phyloP scores from a whole-genome alignment of 1,284 basidiomycete genomes.

The Trichosporon asahii region DNA sequence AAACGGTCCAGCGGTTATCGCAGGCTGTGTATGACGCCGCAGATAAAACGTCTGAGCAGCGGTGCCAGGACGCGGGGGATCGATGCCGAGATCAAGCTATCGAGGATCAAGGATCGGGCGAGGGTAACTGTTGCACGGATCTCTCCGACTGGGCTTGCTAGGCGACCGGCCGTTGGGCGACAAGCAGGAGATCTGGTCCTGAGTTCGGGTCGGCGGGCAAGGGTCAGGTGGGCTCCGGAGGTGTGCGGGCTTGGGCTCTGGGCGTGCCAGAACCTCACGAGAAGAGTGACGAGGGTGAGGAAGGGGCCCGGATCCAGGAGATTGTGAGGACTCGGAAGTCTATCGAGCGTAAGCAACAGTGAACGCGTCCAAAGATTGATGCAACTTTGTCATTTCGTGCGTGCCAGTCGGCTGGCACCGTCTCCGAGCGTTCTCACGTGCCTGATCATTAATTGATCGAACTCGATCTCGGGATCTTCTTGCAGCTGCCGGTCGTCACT shows the following conservation, averaged over 20 bases:
- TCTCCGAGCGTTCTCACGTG: no score
- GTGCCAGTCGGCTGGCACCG: not conserved
- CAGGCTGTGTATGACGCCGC: not conserved
- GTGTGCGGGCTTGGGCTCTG: not conserved
- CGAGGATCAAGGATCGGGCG: slow-evolving; percentile 4
- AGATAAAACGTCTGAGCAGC: not conserved
- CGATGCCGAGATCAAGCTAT: slow-evolving; percentile 5
- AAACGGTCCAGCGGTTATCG: not conserved
- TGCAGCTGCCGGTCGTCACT: not conserved
- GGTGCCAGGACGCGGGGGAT: not conserved
- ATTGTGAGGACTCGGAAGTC: not conserved
- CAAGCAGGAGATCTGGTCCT: not conserved
- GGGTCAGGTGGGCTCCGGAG: not conserved
- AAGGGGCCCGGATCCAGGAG: not conserved
- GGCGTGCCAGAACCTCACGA: not conserved
- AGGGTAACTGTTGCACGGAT: slow-evolving; percentile 4
- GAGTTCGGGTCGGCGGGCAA: not conserved
- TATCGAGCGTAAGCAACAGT: not conserved
- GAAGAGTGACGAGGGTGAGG: not conserved
- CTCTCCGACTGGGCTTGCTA: slow-evolving; percentile 4
- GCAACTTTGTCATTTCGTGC: not conserved
- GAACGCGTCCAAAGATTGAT: not conserved
- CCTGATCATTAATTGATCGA: not conserved
- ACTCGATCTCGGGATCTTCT: not conserved
- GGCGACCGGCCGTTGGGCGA: not conserved